Percentiles rank a stretch among this genome's conserved stretches.
Evolutionary conservation across 257 asterid species (phyloP).

Genomic region (Salvia rosmarinus): DNA sequence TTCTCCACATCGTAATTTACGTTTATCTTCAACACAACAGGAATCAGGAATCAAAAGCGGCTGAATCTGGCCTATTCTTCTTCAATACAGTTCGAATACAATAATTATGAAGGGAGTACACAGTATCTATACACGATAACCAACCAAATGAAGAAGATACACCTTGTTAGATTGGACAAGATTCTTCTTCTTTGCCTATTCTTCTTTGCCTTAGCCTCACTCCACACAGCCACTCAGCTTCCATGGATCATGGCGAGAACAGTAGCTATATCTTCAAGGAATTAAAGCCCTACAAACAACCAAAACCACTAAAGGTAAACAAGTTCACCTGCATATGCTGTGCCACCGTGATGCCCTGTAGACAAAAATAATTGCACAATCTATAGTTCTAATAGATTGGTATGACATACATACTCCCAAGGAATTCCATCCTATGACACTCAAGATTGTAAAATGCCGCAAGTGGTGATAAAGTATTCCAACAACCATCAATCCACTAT

Average conservation of each 20-base stretch:
- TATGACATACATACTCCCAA: background rate
- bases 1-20: background rate
- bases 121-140: too few species aligned
- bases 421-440: background rate
- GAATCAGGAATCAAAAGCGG: background rate
- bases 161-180: too few species aligned
- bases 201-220: background rate
- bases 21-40: background rate
- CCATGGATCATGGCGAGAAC: background rate
- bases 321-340: background rate
- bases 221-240: background rate
- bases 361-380: background rate
- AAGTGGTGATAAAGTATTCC: slow-evolving; percentile 10
- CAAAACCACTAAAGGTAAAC: background rate
- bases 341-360: background rate
- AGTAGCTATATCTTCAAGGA: background rate
- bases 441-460: background rate
- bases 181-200: too few species aligned
- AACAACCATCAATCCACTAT: slow-evolving; percentile 24
- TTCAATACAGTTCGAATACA: too few species aligned
- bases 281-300: background rate
- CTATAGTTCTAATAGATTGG: background rate
- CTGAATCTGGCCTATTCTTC: background rate
- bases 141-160: too few species aligned
- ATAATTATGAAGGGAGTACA: too few species aligned